These are phyloP conservation scores for Penicillium frequentans DNA, from an alignment of 2,329 filamentous ascomycete genomes.

Conservation along the genomic window DNA sequence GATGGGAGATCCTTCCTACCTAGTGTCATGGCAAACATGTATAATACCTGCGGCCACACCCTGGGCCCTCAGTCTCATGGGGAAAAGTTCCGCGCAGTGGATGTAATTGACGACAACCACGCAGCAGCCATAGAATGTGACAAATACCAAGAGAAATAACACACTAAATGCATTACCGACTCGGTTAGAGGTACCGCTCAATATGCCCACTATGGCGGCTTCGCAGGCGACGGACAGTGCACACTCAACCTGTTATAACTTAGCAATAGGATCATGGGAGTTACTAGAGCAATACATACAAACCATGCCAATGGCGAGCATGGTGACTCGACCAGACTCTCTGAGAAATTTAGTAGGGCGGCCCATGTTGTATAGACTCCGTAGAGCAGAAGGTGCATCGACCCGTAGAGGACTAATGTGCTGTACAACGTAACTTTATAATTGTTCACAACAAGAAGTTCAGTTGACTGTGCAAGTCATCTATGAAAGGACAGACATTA, in stretches of 20 bases:
- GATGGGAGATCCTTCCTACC: too few species aligned
- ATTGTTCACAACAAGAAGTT: not conserved
- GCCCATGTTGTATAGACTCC: not conserved
- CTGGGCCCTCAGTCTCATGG: conserved; percentile 4
- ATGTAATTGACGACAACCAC: conserved; percentile 10
- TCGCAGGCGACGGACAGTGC: too few species aligned
- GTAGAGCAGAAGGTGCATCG: not conserved
- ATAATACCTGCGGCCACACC: not conserved
- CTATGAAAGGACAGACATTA: not conserved
- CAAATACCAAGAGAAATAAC: not conserved
- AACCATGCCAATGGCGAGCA: not conserved
- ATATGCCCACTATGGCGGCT: too few species aligned
- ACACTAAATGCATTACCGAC: too few species aligned
- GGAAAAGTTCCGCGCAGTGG: conserved; percentile 15
- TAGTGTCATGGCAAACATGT: too few species aligned
- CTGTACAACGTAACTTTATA: not conserved
- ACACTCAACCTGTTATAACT: too few species aligned
- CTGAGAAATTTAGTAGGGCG: not conserved
- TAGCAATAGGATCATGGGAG: too few species aligned
- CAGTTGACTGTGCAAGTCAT: not conserved
- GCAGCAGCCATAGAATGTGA: not conserved
- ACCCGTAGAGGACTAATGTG: not conserved
- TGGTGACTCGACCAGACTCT: not conserved
- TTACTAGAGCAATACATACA: too few species aligned
- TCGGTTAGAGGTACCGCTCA: too few species aligned